Percentiles rank a stretch among this genome's conserved stretches.
These are phyloP conservation scores for Diplodia corticola DNA, from an alignment of 2,329 filamentous ascomycete genomes.

Conservation along the genomic window DNA sequence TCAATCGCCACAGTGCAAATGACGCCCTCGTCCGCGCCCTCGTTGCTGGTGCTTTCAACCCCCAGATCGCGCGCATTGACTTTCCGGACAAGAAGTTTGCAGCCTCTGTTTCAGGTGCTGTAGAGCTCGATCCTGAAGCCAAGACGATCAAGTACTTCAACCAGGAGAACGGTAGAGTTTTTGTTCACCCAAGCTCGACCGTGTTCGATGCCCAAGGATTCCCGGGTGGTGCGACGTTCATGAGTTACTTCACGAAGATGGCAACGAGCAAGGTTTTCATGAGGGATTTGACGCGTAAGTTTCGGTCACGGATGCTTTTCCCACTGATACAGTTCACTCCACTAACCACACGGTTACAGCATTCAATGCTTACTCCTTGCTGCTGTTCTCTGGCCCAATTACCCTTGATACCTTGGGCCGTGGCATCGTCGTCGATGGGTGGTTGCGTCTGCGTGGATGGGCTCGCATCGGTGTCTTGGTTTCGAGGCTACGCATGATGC, in stretches of 20 bases:
- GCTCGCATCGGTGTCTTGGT: constrained; percentile 90
- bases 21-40: constrained; percentile 50
- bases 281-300: constrained; percentile 71
- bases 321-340: not conserved
- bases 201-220: constrained; percentile 83
- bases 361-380: constrained; percentile 83
- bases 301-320: not conserved
- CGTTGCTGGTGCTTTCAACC: constrained; percentile 57
- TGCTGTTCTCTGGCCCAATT: constrained; percentile 85
- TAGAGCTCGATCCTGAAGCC: constrained; percentile 91
- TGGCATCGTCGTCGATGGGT: constrained; percentile 87
- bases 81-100: constrained; percentile 97
- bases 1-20: constrained; percentile 53
- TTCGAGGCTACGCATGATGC: constrained; percentile 76
- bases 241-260: constrained; percentile 91
- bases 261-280: constrained; percentile 90
- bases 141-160: constrained; percentile 89
- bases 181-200: constrained; percentile 86
- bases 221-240: constrained; percentile 68
- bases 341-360: constrained; percentile 36
- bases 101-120: constrained; percentile 79
- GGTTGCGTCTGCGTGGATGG: constrained; percentile 86
- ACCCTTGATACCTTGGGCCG: constrained; percentile 83
- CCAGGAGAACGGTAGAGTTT: constrained; percentile 63
- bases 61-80: constrained; percentile 87